Percentiles rank a stretch among this genome's conserved stretches.
These are phyloP conservation scores for Rossbeevera mucosa DNA, from an alignment of 768 basidiomycete genomes.

Conservation along the genomic window DNA sequence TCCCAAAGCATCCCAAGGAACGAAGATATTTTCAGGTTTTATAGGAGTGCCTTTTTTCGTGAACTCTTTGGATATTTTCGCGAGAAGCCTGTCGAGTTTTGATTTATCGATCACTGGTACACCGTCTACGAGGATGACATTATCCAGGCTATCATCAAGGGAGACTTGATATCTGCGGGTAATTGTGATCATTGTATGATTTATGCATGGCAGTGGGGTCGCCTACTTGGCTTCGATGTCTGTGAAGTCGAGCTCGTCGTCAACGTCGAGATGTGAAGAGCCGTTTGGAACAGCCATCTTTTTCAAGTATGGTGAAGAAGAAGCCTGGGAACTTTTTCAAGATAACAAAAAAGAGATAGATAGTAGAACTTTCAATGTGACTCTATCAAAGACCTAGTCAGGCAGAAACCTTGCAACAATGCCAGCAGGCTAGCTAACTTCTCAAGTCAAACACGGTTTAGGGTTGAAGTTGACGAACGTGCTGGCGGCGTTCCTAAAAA, in stretches of 20 bases:
- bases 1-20: conserved; percentile 82
- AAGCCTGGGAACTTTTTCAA: background rate
- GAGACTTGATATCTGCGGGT: conserved; percentile 75
- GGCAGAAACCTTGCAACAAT: no score
- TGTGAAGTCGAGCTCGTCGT: conserved; percentile 77
- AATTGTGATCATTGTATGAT: conserved; percentile 5
- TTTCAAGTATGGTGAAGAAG: conserved; percentile 14
- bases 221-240: conserved; percentile 85
- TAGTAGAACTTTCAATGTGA: no score
- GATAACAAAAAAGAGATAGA: background rate
- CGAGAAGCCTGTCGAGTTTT: conserved; percentile 76
- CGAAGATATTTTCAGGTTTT: conserved; percentile 70
- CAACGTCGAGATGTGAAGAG: conserved; percentile 31
- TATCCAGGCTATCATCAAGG: conserved; percentile 84
- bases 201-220: background rate
- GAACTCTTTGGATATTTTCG: conserved; percentile 82
- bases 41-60: conserved; percentile 73
- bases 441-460: no score
- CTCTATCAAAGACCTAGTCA: no score
- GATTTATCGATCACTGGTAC: conserved; percentile 84
- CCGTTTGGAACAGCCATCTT: conserved; percentile 46
- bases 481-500: no score
- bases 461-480: no score
- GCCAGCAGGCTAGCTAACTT: no score
- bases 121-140: conserved; percentile 88